phyloP scores from a whole-genome alignment of 192 early-diverging fungal species.

The Coemansia brasiliensis region DNA sequence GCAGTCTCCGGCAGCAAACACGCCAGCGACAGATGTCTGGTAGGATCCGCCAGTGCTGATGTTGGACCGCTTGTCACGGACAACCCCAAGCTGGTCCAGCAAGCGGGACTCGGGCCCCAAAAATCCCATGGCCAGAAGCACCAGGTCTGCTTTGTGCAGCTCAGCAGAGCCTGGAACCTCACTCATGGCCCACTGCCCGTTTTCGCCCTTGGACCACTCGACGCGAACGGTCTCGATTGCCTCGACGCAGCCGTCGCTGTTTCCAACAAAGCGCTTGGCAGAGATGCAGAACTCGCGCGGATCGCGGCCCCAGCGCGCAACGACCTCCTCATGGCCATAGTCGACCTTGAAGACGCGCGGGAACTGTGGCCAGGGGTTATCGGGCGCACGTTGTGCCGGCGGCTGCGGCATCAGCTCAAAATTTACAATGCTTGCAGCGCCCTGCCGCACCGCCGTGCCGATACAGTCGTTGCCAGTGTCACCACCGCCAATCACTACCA shows the following conservation, averaged over 20 bases:
- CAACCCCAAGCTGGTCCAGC: constrained; percentile 76
- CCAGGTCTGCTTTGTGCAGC: constrained; percentile 85
- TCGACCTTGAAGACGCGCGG: constrained; percentile 94
- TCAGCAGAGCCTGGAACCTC: constrained; percentile 85
- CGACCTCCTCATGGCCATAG: constrained; percentile 94
- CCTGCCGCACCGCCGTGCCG: constrained; percentile 89
- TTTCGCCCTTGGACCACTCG: constrained; percentile 86
- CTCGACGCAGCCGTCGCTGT: constrained; percentile 74
- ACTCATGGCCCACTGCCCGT: constrained; percentile 83
- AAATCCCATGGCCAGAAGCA: constrained; percentile 96
- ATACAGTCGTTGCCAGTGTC: constrained; percentile 98
- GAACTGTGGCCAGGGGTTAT: constrained; percentile 99
- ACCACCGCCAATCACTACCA: constrained; percentile 97
- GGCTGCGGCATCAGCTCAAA: constrained; percentile 98
- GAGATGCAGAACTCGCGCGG: constrained; percentile 94
- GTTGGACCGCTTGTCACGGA: constrained; percentile 75
- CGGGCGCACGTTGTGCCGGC: constrained; percentile 72
- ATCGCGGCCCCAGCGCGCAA: constrained; percentile 86
- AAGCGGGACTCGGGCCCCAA: constrained; percentile 87
- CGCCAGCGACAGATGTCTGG: constrained; percentile 71
- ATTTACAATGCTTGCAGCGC: constrained; percentile 86
- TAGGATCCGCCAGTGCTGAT: constrained; percentile 82
- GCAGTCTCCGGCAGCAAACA: constrained; percentile 98
- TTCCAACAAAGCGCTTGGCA: constrained; percentile 91
- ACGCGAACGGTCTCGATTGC: constrained; percentile 95